Evolutionary conservation across 352 stramenopile genomes (phyloP).

Genomic region (Blastocystis sp.): DNA sequence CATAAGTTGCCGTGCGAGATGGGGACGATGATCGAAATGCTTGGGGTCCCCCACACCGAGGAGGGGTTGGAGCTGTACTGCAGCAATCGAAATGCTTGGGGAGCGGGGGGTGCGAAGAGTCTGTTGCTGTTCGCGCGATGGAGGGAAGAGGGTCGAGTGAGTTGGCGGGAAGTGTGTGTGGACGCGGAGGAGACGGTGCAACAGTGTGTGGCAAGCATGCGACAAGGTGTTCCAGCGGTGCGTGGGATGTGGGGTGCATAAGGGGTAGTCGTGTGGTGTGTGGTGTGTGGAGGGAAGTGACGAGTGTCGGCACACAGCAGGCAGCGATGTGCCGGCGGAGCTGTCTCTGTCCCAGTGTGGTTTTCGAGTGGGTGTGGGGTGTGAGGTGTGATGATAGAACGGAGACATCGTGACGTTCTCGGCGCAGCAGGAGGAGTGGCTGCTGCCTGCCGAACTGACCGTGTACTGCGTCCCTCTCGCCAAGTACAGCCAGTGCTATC

Average conservation of each 20-base stretch:
- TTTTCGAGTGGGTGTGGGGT: neutral
- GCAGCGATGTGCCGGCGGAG: neutral
- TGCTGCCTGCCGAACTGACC: neutral
- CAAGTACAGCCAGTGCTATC: conserved; percentile 3
- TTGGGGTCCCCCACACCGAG: neutral
- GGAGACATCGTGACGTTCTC: neutral
- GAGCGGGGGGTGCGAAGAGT: neutral
- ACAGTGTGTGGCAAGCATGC: neutral
- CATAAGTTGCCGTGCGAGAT: neutral
- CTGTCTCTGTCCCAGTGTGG: neutral
- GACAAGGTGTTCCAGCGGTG: neutral
- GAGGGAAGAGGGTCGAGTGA: neutral
- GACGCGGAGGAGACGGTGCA: neutral
- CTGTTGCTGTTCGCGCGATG: neutral
- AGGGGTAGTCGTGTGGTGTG: neutral
- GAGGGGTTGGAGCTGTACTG: neutral
- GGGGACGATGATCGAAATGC: neutral
- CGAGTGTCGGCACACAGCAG: neutral
- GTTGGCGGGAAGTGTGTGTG: neutral
- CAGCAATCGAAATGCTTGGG: neutral
- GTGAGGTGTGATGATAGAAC: neutral
- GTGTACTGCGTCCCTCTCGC: conserved; percentile 43
- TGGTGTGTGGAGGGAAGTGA: neutral
- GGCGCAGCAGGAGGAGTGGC: neutral
- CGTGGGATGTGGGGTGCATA: neutral